Evolutionary conservation across 805 yeast genomes (phyloP).

Genomic region (Candida nonsorbophila): DNA sequence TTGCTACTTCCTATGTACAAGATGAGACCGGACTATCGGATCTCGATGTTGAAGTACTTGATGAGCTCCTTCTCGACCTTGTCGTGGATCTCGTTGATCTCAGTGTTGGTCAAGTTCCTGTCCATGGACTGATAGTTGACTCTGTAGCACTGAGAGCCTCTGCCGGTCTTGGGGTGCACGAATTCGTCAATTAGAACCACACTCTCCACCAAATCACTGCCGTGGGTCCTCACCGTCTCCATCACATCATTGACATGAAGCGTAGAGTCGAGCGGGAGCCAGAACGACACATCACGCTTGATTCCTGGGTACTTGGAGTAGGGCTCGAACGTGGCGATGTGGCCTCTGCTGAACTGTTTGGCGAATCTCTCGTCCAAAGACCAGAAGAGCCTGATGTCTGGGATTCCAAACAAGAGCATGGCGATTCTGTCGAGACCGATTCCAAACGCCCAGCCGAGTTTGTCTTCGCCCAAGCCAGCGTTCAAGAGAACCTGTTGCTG

Average conservation of each 20-base stretch:
- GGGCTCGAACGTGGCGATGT: conserved; percentile 71
- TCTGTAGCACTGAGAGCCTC: conserved; percentile 79
- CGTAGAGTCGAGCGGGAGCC: conserved; percentile 54
- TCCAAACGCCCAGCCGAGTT: conserved; percentile 97
- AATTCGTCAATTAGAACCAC: conserved; percentile 80
- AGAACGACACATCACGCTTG: conserved; percentile 83
- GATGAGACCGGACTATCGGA: conserved; percentile 35
- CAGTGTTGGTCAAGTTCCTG: conserved; percentile 79
- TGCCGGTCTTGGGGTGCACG: conserved; percentile 75
- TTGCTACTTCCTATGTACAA: no score
- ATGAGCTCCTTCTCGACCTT: conserved; percentile 56
- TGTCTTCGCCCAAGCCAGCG: conserved; percentile 56
- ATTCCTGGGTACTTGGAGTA: conserved; percentile 91
- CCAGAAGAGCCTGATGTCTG: conserved; percentile 95
- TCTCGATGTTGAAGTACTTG: conserved; percentile 48
- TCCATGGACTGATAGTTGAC: conserved; percentile 95
- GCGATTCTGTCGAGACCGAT: conserved; percentile 93
- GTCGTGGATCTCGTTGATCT: conserved; percentile 70
- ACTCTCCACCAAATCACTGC: conserved; percentile 85
- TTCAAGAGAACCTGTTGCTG: conserved; percentile 69
- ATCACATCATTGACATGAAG: conserved; percentile 87
- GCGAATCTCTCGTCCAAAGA: conserved; percentile 72
- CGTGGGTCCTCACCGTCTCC: conserved; percentile 83
- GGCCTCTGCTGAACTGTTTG: conserved; percentile 61
- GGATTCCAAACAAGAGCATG: conserved; percentile 90